Conservation (phyloP, 352 stramenopile species). For the Hyaloperonospora arabidopsidis region DNA sequence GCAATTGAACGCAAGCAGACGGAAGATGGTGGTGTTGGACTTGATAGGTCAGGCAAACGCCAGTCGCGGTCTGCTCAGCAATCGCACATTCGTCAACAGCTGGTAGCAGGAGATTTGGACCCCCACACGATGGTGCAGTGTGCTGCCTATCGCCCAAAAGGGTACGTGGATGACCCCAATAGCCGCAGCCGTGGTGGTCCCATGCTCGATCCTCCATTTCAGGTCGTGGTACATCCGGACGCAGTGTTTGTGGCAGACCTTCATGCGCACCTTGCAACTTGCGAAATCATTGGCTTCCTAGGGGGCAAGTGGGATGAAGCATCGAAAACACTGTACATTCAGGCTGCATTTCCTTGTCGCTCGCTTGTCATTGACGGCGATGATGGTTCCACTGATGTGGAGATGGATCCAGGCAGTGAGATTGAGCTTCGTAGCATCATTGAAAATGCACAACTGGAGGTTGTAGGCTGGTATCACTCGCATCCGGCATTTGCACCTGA, state of each 20-base stretch:
- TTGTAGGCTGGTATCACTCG: conserved; percentile 94
- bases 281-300: conserved; percentile 93
- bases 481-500: conserved; percentile 90
- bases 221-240: conserved; percentile 84
- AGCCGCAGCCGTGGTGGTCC: conserved; percentile 38
- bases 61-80: conserved; percentile 67
- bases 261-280: conserved; percentile 88
- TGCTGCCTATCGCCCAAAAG: conserved; percentile 46
- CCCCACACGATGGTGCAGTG: conserved; percentile 86
- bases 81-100: conserved; percentile 69
- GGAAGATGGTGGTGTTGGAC: conserved; percentile 20
- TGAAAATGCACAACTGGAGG: conserved; percentile 76
- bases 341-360: conserved; percentile 89
- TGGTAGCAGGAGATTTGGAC: conserved; percentile 64
- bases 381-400: conserved; percentile 89
- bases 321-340: conserved; percentile 85
- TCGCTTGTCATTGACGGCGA: conserved; percentile 84
- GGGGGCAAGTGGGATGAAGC: conserved; percentile 83
- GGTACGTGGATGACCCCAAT: conserved; percentile 29
- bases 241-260: conserved; percentile 88
- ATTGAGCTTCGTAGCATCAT: conserved; percentile 89
- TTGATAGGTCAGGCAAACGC: conserved; percentile 39
- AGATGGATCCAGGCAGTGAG: conserved; percentile 91
- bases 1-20: conserved; percentile 15
- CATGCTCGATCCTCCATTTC: conserved; percentile 71